Evolutionary conservation across 257 asterid genomes (phyloP), one percentile per base, ranked within the genome.

Genomic region (Fraxinus quadrangulata): DNA sequence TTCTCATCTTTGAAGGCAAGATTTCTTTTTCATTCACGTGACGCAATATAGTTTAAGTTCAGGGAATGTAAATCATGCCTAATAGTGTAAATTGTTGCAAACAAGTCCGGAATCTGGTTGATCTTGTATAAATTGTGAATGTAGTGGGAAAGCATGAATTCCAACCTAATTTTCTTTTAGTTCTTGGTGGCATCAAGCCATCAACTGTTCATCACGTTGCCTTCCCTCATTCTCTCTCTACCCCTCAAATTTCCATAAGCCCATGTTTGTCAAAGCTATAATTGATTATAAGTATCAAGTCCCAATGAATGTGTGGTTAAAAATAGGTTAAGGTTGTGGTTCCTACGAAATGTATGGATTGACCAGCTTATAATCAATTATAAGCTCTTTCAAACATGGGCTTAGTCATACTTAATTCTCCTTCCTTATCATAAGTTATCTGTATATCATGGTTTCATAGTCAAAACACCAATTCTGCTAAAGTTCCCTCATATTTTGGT

Each of bases 401-500:
- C 63, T 51, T 51, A 54, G 26, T 16, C 26, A 54, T 54, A n/a
- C 65, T 5, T 54, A n/a, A 5, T 54, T 24, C 65, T 54, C 10
- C 65, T 54, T 54, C 14, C 13, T 6, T 23, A n/a, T 59, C 61
- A 51, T 70, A 47, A 12, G 40, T 61, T 21, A 23, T 36, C 16
- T 70, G n/a, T 10, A 13, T 26, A 56, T 14, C 16, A 63, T 75
- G 78, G 34, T 28, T 34, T 78, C 7, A 47, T 28, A 19, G 59
- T 83, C 68, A 23, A 51, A 72, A 61, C 61, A 39, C 7, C 69
- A 63, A 54, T 67, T 68, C 70, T 42, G 17, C 69, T 24, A 23
- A 23, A 23, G 31, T 61, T 61, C 19, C 23, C 67, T 26, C 19
- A 9, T 23, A 63, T 63, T 23, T 63, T 24, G 16, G 34, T 63